Evolutionary conservation across 2,329 filamentous ascomycete species (phyloP).

Genomic region (Coniochaeta sp.): DNA sequence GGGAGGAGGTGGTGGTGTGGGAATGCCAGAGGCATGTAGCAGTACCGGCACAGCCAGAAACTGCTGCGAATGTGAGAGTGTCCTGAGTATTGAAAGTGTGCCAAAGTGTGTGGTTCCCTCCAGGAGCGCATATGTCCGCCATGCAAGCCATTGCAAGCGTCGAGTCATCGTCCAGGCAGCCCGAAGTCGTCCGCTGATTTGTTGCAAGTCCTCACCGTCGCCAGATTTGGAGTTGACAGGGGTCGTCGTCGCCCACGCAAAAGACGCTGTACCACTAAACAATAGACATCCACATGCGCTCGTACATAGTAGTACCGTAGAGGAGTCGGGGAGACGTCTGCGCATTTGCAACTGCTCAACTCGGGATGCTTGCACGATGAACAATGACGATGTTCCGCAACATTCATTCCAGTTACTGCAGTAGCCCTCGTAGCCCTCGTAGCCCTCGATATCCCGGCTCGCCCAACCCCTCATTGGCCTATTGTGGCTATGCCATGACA

Average conservation of each 20-base stretch:
- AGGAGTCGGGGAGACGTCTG: too few species aligned
- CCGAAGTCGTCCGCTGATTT: slow-evolving; percentile 8
- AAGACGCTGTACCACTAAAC: too few species aligned
- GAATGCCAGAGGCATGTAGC: slow-evolving; percentile 1
- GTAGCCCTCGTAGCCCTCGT: too few species aligned
- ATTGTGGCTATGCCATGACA: neutral
- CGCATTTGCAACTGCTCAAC: neutral
- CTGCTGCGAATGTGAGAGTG: too few species aligned
- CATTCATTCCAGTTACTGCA: neutral
- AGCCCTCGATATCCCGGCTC: neutral
- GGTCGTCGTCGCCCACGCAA: neutral
- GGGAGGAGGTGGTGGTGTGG: neutral
- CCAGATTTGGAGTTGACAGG: slow-evolving; percentile 4
- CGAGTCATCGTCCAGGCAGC: slow-evolving; percentile 13
- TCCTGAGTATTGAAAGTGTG: too few species aligned
- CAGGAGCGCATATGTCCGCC: neutral
- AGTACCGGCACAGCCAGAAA: neutral
- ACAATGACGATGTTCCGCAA: neutral
- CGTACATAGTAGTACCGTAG: too few species aligned
- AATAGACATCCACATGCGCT: too few species aligned
- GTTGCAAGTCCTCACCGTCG: slow-evolving; percentile 7
- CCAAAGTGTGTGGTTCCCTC: too few species aligned
- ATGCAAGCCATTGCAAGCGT: neutral
- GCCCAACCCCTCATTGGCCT: neutral
- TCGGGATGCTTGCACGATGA: neutral